Conservation (phyloP, 345 rosid genomes). For the Abelmoschus esculentus region DNA sequence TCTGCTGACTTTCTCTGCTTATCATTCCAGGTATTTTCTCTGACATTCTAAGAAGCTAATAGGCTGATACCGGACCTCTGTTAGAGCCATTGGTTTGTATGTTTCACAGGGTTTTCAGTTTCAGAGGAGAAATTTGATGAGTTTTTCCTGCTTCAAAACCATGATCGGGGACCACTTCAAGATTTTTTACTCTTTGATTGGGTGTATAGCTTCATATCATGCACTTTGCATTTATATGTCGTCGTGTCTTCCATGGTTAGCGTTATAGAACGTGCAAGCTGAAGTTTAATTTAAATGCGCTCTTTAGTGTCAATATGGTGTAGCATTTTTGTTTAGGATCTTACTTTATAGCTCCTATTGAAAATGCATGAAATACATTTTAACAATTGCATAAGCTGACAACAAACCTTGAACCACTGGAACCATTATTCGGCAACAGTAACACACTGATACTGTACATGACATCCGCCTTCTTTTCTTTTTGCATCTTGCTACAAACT, state of each 20-base stretch:
- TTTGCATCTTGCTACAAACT: not conserved
- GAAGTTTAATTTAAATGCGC: constrained; percentile 9
- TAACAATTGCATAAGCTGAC: not conserved
- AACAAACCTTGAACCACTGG: not conserved
- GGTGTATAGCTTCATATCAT: not conserved
- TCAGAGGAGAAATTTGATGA: constrained; percentile 36
- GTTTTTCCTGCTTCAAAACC: constrained; percentile 25
- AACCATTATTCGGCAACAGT: not conserved
- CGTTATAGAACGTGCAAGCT: constrained; percentile 2
- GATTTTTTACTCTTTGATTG: constrained; percentile 17
- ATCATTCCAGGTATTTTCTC: constrained; percentile 95
- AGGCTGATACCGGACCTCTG: constrained; percentile 80
- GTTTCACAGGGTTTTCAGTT: constrained; percentile 72
- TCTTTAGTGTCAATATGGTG: not conserved
- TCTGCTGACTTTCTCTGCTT: constrained; percentile 51
- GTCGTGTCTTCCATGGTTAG: constrained; percentile 5
- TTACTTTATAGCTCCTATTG: not conserved
- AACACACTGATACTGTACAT: not conserved
- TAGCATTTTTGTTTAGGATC: constrained; percentile 1
- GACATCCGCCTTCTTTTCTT: not conserved
- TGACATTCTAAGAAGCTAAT: constrained; percentile 95
- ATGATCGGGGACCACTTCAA: constrained; percentile 21
- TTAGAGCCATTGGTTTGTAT: constrained; percentile 85
- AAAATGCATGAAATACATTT: constrained; percentile 6
- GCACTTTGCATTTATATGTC: not conserved